Evolutionary conservation across 257 asterid genomes (phyloP), one percentile per base, ranked within the genome.

Genomic region (Nyctanthes arbortristis): DNA sequence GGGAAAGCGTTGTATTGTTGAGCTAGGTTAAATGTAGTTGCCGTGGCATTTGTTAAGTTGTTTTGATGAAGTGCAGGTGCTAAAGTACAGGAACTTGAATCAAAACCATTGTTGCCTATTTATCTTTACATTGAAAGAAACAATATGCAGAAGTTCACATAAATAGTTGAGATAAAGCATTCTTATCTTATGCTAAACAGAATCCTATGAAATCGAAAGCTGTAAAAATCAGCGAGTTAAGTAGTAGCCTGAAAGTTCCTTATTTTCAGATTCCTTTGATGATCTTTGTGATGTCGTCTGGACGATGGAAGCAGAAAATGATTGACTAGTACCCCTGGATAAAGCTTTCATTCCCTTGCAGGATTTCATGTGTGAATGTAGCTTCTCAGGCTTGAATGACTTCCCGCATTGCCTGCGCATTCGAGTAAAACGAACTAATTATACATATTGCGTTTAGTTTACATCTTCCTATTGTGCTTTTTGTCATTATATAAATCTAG

Each of bases 361-460:
- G 24, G 92, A 79, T 75, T 82, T 88, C 94, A 93, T 88, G 75
- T 93, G 99, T 0, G 84, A 70, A 66, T 84, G 92, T 66, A 93
- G 78, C 77, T 87, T 89, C 80, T 87, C 96, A 27, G 97, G 97
- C 79, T 87, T 87, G 85, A 93, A 90, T 60, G 83, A 82, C 83
- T 91, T 90, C 74, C 88, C 85, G 61, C 97, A 90, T 79, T 90
- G 97, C 65, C 97, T 89, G 83, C 75, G n/a, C n/a, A 1, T 31
- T 14, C 43, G 31, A 1, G 20, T 30, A 2, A 2, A 5, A 33
- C 39, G 0, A 30, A n/a, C n/a, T n/a, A n/a, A n/a, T n/a, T n/a
- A n/a, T n/a, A n/a, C n/a, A n/a, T n/a, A n/a, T n/a, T n/a, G n/a
- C n/a, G n/a, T n/a, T n/a, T n/a, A n/a, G n/a, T n/a, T n/a, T n/a